Percentiles rank a stretch among this genome's conserved stretches.
Conservation (phyloP, 2,329 filamentous ascomycete genomes). For the Talaromyces funiculosus region DNA sequence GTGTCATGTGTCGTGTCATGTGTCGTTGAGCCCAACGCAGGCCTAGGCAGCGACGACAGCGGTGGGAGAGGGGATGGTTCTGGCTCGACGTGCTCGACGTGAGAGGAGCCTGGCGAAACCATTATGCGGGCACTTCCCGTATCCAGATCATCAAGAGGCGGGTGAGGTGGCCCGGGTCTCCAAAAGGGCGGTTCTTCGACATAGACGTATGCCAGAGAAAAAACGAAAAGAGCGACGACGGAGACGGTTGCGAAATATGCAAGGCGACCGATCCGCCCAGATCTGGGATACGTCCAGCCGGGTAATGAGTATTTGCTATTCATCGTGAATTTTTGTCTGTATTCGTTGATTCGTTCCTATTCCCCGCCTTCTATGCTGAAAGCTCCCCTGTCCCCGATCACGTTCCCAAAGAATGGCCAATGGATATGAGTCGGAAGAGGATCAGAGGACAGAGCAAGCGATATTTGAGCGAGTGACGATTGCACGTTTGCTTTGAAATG, state of each 20-base stretch:
- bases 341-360: neutral
- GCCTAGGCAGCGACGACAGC: neutral
- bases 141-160: neutral
- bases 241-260: constrained; percentile 10
- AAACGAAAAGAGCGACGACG: constrained; percentile 8
- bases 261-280: constrained; percentile 6
- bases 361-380: neutral
- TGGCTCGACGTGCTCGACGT: neutral
- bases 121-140: neutral
- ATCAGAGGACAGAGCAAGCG: constrained; percentile 5
- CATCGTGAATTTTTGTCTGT: neutral
- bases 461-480: neutral
- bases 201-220: constrained; percentile 14
- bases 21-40: neutral
- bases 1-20: neutral
- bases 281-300: constrained; percentile 8
- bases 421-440: neutral
- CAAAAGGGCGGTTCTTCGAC: constrained; percentile 12
- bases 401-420: neutral
- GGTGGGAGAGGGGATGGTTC: neutral
- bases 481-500: neutral
- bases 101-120: constrained; percentile 2
- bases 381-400: neutral
- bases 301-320: constrained; percentile 10
- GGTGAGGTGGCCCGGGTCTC: neutral